Base-by-base conservation (phyloP, 2,329 filamentous ascomycete species). In the Beauveria sp. region DNA sequence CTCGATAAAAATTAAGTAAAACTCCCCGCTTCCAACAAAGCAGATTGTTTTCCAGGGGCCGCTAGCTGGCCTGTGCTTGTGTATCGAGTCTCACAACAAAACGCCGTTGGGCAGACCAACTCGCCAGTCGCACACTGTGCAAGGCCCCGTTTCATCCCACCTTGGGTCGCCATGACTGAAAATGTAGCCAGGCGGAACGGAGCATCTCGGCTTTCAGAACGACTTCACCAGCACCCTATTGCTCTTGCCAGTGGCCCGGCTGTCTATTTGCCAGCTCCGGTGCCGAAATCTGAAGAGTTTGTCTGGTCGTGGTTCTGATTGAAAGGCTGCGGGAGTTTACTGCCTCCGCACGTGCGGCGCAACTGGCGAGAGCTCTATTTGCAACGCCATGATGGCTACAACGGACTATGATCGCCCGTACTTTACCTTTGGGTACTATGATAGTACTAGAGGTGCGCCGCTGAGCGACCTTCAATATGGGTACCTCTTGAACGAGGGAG, bases 351-450 rank as follows among this genome's bases (percentile, higher is more conserved):
- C 24, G 8, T 9, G 9, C 41, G 41, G 41, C 48, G 41, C 8
- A 40, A 22, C 37, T 24, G 28, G 34, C 50, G 69, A 74, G 16
- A 64, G 59, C 51, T 67, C 26, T n/a, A 34, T 20, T 22, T 41
- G 43, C 50, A 10, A 6, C 16, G 26, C n/a, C 40, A 60, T 10
- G 22, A 46, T 50, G 41, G 30, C 28, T 40, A 34, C 41, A 24
- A 56, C 59, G 18, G 61, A 60, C 10, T 37, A 53, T 55, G 69
- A 71, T 59, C 69, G 74, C 40, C 79, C 79, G 1, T 65, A 61
- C 90, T 91, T 70, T 89, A 87, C 68, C 79, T 92, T 66, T 88
- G 86, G 89, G 61, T 87, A 91, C 64, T 89, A 92, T 74, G 87
- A 91, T 70, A 86, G 86, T 7, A 77, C 77, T 56, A 79, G 88